Percentiles rank a stretch among this genome's conserved stretches.
Conservation (phyloP, 192 early-diverging fungal species). For the Coemansia sp. region DNA sequence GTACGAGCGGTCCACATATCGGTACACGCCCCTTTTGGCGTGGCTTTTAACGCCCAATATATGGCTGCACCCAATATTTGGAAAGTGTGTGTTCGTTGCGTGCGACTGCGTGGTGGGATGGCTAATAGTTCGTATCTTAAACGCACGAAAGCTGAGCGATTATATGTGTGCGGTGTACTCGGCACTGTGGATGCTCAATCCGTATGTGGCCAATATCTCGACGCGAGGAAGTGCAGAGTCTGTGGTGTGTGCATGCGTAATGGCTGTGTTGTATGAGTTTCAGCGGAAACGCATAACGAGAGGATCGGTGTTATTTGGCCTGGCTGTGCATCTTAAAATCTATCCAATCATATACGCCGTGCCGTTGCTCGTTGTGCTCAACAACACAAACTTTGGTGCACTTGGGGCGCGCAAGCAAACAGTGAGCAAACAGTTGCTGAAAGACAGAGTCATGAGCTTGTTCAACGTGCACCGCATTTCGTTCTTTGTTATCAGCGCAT, state of each 20-base stretch:
- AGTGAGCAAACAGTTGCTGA: too few species aligned
- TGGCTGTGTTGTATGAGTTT: constrained; percentile 73
- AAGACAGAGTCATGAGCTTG: constrained; percentile 20
- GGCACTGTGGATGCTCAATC: constrained; percentile 88
- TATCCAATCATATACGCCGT: constrained; percentile 95
- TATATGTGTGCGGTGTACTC: constrained; percentile 55
- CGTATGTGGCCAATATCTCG: constrained; percentile 94
- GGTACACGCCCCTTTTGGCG: constrained; percentile 96
- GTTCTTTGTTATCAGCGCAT: constrained; percentile 65
- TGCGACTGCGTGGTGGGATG: constrained; percentile 79
- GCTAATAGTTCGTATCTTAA: constrained; percentile 55
- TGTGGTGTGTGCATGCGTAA: constrained; percentile 73
- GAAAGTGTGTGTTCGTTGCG: constrained; percentile 88
- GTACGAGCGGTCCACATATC: constrained; percentile 89
- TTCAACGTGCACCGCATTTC: constrained; percentile 58
- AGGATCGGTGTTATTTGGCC: constrained; percentile 75
- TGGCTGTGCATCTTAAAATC: constrained; percentile 95
- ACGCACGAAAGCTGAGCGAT: constrained; percentile 59
- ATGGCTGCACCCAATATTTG: constrained; percentile 70
- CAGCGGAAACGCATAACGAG: constrained; percentile 52
- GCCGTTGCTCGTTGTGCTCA: constrained; percentile 71
- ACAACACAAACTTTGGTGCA: constrained; percentile 12
- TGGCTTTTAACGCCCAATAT: constrained; percentile 84
- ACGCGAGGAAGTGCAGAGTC: constrained; percentile 93
- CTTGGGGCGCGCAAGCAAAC: not conserved